A percentile compares a stretch with the other conserved stretches of the same genome.
Evolutionary conservation across 2,329 filamentous ascomycete species (phyloP).

Genomic region (Fusarium sp.): DNA sequence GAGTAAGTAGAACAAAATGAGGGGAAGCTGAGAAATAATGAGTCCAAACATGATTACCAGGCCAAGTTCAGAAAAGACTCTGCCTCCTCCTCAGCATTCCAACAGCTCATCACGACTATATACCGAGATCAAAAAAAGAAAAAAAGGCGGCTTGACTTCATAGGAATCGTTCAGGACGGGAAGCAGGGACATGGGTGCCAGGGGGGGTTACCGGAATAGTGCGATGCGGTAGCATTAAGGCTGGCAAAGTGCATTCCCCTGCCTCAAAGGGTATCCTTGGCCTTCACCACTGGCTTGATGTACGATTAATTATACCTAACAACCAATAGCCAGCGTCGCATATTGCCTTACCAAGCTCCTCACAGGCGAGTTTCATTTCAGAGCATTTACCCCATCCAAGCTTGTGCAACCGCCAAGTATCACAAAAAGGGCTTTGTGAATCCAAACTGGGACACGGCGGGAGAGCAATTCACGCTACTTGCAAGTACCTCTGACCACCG

Average conservation of each 20-base stretch:
- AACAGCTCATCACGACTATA: neutral
- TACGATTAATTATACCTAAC: neutral
- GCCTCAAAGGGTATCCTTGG: constrained; percentile 10
- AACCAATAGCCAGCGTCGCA: neutral
- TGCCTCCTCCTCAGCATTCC: neutral
- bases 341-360: constrained; percentile 8
- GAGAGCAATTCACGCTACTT: neutral
- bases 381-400: neutral
- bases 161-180: constrained; percentile 11
- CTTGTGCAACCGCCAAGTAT: constrained; percentile 13
- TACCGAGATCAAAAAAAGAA: neutral
- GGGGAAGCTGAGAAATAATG: neutral
- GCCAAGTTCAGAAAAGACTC: neutral
- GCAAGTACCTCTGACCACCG: neutral
- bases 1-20: neutral
- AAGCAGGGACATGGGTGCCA: constrained; percentile 42
- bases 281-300: neutral
- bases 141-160: constrained; percentile 10
- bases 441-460: constrained; percentile 13
- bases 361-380: neutral
- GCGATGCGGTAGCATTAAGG: constrained; percentile 13
- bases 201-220: constrained; percentile 19
- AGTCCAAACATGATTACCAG: neutral
- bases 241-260: constrained; percentile 20
- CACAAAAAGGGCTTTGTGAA: constrained; percentile 3